Evolutionary conservation across 352 stramenopile species (phyloP), one percentile per base, ranked within the genome.

Genomic region (Phytophthora ramorum): DNA sequence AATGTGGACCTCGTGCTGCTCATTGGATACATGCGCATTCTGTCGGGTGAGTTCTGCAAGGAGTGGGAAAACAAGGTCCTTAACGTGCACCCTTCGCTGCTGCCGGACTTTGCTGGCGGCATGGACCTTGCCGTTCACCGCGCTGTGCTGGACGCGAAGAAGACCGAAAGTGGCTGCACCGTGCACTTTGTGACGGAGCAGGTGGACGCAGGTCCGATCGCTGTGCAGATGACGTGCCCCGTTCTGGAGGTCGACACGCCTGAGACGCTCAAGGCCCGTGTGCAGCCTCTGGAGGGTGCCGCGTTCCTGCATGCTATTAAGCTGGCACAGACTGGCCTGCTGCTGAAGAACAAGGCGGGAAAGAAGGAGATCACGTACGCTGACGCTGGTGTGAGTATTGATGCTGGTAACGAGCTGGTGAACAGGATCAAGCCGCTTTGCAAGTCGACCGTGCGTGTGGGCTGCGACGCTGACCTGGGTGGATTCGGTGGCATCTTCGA

Each of bases 21-120:
- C 38, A 98, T 99, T 52, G 98, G 98, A 44, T 99, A 99, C 92
- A 99, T 99, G 98, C 91, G 97, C 46, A 99, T 99, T 71, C 70
- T 99, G 5, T 99, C 97, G 34, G 81, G 74, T 46, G 78, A 91
- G 37, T 99, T 99, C 73, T 98, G 91, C 75, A 84, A 97, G 62
- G 89, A 95, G 63, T 99, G 97, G 97, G 73, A 88, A 59, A 88
- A 94, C 71, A 92, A 97, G 61, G 98, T 98, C 69, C 89, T 99
- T 14, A 99, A 99, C 80, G 98, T 99, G 44, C 98, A 99, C 80
- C 98, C 98, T 46, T 99, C 96, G 40, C 87, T 99, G 32, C 85
- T 99, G 19, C 98, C 98, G 13, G 97, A 99, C 57, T 99, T 99
- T 78, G 97, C 96, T 61, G 98, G 98, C n/a, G 97, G 97, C 48